Evolutionary conservation across 371 early-diverging fungal genomes (phyloP).

Genomic region (Gilbertella persicaria): DNA sequence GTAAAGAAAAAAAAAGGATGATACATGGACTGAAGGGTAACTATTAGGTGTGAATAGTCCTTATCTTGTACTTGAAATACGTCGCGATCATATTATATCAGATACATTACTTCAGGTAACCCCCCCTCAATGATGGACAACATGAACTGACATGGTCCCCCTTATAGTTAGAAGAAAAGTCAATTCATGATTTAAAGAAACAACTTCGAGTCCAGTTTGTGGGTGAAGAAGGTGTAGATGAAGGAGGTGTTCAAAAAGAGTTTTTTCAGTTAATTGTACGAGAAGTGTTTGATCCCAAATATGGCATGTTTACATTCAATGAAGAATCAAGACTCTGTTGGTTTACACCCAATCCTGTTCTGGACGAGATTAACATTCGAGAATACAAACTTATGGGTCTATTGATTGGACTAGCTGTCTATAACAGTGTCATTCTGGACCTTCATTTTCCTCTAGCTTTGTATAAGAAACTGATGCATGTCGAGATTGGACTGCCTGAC

Average conservation of each 20-base stretch:
- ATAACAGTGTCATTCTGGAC: conserved; percentile 78
- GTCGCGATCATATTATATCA: conserved; percentile 74
- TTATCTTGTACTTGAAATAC: conserved; percentile 82
- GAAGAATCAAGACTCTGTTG: conserved; percentile 86
- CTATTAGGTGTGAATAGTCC: conserved; percentile 83
- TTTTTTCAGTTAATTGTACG: conserved; percentile 91
- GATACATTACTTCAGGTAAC: conserved; percentile 73
- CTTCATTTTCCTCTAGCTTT: conserved; percentile 78
- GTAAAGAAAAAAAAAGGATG: no score
- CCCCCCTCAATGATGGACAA: no score
- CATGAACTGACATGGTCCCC: not conserved
- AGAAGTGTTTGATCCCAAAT: conserved; percentile 90
- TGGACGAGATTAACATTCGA: conserved; percentile 60
- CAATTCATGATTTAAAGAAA: conserved; percentile 83
- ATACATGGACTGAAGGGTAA: no score
- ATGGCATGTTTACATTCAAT: conserved; percentile 88
- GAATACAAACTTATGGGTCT: conserved; percentile 89
- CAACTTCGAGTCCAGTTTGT: conserved; percentile 89
- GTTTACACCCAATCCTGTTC: conserved; percentile 75
- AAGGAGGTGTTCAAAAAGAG: conserved; percentile 96
- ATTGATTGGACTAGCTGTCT: conserved; percentile 81
- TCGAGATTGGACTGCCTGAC: conserved; percentile 50
- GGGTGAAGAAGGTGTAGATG: conserved; percentile 87
- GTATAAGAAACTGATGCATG: conserved; percentile 83
- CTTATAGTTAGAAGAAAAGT: conserved; percentile 70